phyloP scores from a whole-genome alignment of 75 land plant genomes.

The Isoetes taiwanensis region DNA sequence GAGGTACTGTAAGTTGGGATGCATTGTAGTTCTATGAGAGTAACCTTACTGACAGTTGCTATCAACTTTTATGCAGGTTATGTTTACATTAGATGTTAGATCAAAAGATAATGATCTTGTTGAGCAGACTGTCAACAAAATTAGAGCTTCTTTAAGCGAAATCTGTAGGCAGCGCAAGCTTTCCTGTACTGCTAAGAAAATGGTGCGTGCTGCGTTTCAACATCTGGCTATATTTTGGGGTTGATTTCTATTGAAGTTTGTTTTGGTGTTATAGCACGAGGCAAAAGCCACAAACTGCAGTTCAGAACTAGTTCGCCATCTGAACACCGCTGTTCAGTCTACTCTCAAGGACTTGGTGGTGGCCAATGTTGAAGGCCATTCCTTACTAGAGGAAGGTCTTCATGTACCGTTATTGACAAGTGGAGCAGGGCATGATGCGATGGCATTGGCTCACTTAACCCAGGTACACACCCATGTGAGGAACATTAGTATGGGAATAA shows the following conservation, averaged over 20 bases:
- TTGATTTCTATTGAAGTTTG: not conserved
- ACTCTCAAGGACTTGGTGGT: constrained; percentile 29
- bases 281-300: constrained; percentile 57
- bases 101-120: constrained; percentile 60
- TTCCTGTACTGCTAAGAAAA: constrained; percentile 53
- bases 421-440: constrained; percentile 99
- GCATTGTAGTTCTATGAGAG: not conserved
- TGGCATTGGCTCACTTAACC: constrained; percentile 88
- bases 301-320: constrained; percentile 29
- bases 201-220: constrained; percentile 34
- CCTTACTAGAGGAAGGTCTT: constrained; percentile 8
- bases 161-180: constrained; percentile 61
- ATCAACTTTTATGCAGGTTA: constrained; percentile 38
- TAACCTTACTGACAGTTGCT: not conserved
- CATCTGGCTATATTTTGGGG: not conserved
- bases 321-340: constrained; percentile 41
- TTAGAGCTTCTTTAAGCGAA: constrained; percentile 29
- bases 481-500: too few relatives aligned
- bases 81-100: constrained; percentile 79
- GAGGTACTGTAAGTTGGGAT: constrained; percentile 32
- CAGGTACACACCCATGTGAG: too few relatives aligned
- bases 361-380: constrained; percentile 13
- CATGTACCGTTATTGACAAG: constrained; percentile 65
- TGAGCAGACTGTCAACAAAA: constrained; percentile 40
- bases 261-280: constrained; percentile 44